Conservation (phyloP, 805 yeast species). For the Allodekkera sacchari region DNA sequence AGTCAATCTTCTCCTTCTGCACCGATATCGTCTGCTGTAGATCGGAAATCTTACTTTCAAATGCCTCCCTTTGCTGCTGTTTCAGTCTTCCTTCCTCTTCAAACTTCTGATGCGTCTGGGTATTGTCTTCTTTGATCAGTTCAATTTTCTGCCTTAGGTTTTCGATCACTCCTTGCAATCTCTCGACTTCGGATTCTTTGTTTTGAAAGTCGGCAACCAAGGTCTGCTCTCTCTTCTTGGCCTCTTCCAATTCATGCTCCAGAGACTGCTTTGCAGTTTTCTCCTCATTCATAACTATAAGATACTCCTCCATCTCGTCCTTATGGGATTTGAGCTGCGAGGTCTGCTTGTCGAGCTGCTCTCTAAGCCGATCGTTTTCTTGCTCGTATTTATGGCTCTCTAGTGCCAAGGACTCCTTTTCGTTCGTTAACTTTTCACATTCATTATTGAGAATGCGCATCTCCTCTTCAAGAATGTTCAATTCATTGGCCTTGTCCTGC, state of each 20-base stretch:
- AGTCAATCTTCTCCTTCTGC: conserved; percentile 15
- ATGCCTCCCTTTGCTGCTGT: conserved; percentile 10
- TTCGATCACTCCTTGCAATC: conserved; percentile 19
- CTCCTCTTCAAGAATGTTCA: conserved; percentile 20
- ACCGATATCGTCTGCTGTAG: conserved; percentile 12
- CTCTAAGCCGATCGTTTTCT: conserved; percentile 34
- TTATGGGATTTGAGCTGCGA: conserved; percentile 29
- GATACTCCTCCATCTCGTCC: conserved; percentile 26
- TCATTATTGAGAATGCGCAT: conserved; percentile 40
- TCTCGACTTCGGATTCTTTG: conserved; percentile 16
- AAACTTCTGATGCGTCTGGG: conserved; percentile 13
- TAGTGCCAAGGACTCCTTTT: conserved; percentile 27
- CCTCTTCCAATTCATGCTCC: conserved; percentile 31
- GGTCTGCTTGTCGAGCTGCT: conserved; percentile 30
- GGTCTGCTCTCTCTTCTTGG: conserved; percentile 18
- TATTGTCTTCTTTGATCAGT: conserved; percentile 6
- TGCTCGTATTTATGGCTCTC: conserved; percentile 32
- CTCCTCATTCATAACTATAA: conserved; percentile 32
- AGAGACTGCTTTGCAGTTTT: conserved; percentile 36
- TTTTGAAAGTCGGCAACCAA: conserved; percentile 19
- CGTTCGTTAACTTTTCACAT: conserved; percentile 40
- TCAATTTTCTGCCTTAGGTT: conserved; percentile 13
- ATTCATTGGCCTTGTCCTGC: conserved; percentile 23
- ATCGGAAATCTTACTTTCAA: conserved; percentile 13
- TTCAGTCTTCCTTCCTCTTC: conserved; percentile 16